Percentiles rank a stretch among this genome's conserved stretches.
Conservation (phyloP, 306 rosid genomes). For the Calophaca sinica region DNA sequence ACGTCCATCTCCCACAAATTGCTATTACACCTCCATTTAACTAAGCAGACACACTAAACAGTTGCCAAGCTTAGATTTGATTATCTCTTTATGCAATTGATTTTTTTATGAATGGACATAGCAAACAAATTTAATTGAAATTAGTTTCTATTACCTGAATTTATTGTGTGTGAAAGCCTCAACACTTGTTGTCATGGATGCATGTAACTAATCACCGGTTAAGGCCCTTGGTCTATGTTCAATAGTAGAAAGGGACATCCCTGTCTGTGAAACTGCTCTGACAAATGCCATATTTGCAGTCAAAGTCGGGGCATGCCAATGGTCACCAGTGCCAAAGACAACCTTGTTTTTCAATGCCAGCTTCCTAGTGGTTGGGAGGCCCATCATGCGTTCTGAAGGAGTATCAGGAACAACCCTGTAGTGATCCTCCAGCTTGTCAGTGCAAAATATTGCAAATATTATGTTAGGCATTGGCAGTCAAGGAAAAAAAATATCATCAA, state of each 20-base stretch:
- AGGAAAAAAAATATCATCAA: constrained; percentile 6
- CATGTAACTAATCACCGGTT: constrained; percentile 69
- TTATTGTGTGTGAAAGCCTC: constrained; percentile 36
- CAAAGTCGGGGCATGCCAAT: constrained; percentile 83
- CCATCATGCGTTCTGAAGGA: constrained; percentile 81
- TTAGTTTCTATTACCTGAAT: constrained; percentile 32
- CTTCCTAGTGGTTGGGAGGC: constrained; percentile 89
- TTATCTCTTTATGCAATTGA: constrained; percentile 15
- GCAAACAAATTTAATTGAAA: constrained; percentile 22
- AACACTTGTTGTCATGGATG: constrained; percentile 29
- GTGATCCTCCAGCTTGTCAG: constrained; percentile 47
- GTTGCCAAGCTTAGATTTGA: constrained; percentile 2
- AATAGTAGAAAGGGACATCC: constrained; percentile 83
- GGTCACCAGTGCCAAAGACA: constrained; percentile 91
- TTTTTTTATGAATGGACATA: background rate
- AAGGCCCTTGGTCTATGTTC: constrained; percentile 89
- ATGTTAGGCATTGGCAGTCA: constrained; percentile 21
- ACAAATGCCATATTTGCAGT: constrained; percentile 96
- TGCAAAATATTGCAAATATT: constrained; percentile 27
- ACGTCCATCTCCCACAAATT: background rate
- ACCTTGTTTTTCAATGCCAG: constrained; percentile 87
- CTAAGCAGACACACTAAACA: constrained; percentile 6
- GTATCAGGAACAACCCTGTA: constrained; percentile 81
- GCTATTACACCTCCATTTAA: constrained; percentile 6
- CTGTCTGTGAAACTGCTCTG: constrained; percentile 92